Evolutionary conservation across 129 eudicot species (phyloP).

Genomic region (Gnaphalium uliginosum): DNA sequence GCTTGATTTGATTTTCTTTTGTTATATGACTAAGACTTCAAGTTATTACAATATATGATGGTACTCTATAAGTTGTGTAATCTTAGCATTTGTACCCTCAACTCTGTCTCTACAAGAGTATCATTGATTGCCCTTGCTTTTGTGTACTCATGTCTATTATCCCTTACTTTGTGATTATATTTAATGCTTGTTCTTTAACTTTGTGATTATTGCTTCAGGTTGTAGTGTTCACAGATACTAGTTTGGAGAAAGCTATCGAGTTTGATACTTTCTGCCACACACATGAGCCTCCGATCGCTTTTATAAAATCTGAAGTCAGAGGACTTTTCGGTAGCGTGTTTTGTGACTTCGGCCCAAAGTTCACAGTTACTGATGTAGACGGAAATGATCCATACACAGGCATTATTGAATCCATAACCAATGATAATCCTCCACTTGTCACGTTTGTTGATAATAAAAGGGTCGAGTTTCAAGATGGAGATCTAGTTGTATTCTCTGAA

Average conservation of each 20-base stretch:
- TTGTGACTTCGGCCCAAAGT: conserved; percentile 79
- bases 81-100: too few species aligned
- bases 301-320: conserved; percentile 69
- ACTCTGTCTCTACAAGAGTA: too few species aligned
- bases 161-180: too few species aligned
- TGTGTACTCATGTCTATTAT: too few species aligned
- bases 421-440: conserved; percentile 69
- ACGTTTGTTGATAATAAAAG: conserved; percentile 79
- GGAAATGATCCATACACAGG: conserved; percentile 86
- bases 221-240: conserved; percentile 71
- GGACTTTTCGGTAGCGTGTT: conserved; percentile 80
- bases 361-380: conserved; percentile 73
- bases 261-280: conserved; percentile 74
- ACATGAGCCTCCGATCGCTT: conserved; percentile 82
- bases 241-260: conserved; percentile 61
- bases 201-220: conserved; percentile 47
- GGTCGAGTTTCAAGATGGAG: conserved; percentile 82
- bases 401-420: conserved; percentile 69
- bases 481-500: conserved; percentile 77
- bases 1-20: too few species aligned
- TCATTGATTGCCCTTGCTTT: too few species aligned
- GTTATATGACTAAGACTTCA: too few species aligned
- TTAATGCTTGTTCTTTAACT: background rate
- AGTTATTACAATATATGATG: too few species aligned
- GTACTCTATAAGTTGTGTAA: too few species aligned